Evolutionary conservation across 1,284 basidiomycete genomes (phyloP), one percentile per base, ranked within the genome.

Genomic region (Rhodotorula sp.): DNA sequence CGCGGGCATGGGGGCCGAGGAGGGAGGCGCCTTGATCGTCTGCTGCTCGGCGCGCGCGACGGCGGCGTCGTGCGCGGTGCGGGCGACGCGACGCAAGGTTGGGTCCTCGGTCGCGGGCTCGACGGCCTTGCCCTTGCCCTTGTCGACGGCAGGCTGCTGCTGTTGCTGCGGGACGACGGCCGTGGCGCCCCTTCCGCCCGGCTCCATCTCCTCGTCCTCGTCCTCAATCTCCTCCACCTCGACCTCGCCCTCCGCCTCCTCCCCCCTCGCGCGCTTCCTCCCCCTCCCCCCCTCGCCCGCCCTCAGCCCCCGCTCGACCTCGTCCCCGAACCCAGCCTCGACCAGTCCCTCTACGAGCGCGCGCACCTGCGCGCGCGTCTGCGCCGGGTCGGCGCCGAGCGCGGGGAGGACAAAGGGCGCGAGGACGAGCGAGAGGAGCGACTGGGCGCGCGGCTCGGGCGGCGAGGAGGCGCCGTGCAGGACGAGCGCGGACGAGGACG

Each of bases 291-390:
- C 53, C n/a, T 17, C 17, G 17, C 17, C 55, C 16, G 1, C 25
- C 52, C 25, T 46, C 14, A 34, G 34, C 34, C 34, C 34, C 34
- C 34, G 34, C n/a, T 55, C 53, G 42, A 64, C 25, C 5, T 45
- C 61, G 10, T 57, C 46, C 8, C 46, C 72, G 23, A 71, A 71
- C 45, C 69, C 72, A 10, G 65, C 67, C 4, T 57, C 64, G 12
- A 53, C 27, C 27, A 70, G 27, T 4, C 54, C 64, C 17, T 66
- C 54, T 13, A 70, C 64, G 25, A 70, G 23, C n/a, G 41, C 14
- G 13, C 64, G 25, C 46, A 67, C 58, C 9, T 54, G 53, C 19
- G 45, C 61, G 14, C 44, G 16, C 34, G 56, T 64, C 45, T 58
- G 55, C 27, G 25, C n/a, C n/a, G 42, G 42, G 25, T 57, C 69